Conservation (phyloP, 2,329 filamentous ascomycete species). For the Fusarium camptoceras region DNA sequence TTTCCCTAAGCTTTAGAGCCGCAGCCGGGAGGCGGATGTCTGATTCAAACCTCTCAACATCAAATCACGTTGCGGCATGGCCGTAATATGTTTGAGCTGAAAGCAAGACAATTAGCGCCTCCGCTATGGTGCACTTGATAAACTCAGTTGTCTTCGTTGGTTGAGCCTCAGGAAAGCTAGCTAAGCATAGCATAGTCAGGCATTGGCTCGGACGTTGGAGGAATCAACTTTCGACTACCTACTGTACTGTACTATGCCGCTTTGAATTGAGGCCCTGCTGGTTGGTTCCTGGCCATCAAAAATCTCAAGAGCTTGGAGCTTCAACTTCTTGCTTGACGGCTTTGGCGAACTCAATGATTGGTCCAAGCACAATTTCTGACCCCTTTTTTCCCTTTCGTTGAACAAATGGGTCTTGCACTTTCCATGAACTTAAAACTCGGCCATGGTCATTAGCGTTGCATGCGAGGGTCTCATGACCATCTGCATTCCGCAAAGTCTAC, state of each 20-base stretch:
- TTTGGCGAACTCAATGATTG: slow-evolving; percentile 34
- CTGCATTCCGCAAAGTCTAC: slow-evolving; percentile 45
- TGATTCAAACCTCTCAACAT: slow-evolving; percentile 13
- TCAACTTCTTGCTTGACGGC: slow-evolving; percentile 2
- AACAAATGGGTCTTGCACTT: slow-evolving; percentile 46
- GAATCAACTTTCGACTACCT: background rate
- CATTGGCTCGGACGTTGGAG: background rate
- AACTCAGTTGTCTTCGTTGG: slow-evolving; percentile 9
- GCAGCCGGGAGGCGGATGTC: slow-evolving; percentile 30
- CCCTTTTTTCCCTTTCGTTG: slow-evolving; percentile 39
- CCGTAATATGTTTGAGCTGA: slow-evolving; percentile 17
- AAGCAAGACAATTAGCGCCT: slow-evolving; percentile 7
- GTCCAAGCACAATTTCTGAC: slow-evolving; percentile 25
- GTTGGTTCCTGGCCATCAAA: slow-evolving; percentile 26
- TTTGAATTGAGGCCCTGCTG: slow-evolving; percentile 22
- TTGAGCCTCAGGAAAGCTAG: slow-evolving; percentile 22
- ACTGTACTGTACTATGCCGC: background rate
- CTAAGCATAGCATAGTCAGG: slow-evolving; percentile 6
- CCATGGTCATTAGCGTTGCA: slow-evolving; percentile 47
- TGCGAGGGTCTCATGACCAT: slow-evolving; percentile 48
- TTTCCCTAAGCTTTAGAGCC: slow-evolving; percentile 27
- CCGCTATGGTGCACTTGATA: background rate
- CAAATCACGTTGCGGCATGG: slow-evolving; percentile 15
- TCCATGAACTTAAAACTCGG: slow-evolving; percentile 48
- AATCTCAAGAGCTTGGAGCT: slow-evolving; percentile 15